Evolutionary conservation across 768 basidiomycete species (phyloP).

Genomic region (Boletales sp.): DNA sequence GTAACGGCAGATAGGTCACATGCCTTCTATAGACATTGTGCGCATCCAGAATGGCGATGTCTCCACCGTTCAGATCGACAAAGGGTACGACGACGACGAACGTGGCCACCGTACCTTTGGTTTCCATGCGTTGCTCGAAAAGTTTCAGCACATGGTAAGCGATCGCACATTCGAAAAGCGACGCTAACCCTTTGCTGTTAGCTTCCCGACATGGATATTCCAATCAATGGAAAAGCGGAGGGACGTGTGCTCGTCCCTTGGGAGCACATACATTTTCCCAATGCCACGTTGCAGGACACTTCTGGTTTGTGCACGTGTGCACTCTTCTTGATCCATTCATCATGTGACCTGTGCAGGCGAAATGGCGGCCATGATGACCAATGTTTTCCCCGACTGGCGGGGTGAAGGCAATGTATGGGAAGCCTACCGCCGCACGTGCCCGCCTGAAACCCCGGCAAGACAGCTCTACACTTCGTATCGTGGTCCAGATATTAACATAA

Average conservation of each 20-base stretch:
- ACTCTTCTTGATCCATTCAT: neutral
- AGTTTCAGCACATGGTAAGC: slow-evolving; percentile 60
- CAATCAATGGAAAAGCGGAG: slow-evolving; percentile 92
- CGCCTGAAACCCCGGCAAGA: slow-evolving; percentile 75
- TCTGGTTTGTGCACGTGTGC: slow-evolving; percentile 23
- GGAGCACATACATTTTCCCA: slow-evolving; percentile 77
- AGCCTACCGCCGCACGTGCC: slow-evolving; percentile 88
- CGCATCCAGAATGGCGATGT: slow-evolving; percentile 65
- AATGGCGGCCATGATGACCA: slow-evolving; percentile 53
- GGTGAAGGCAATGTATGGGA: slow-evolving; percentile 90
- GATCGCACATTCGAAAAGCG: slow-evolving; percentile 10
- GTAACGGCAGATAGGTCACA: slow-evolving; percentile 55
- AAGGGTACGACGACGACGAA: slow-evolving; percentile 56
- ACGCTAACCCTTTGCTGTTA: slow-evolving; percentile 23
- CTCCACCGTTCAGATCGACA: slow-evolving; percentile 53
- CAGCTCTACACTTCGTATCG: slow-evolving; percentile 80
- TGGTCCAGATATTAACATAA: slow-evolving; percentile 33
- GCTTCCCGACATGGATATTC: slow-evolving; percentile 93
- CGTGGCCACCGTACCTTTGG: slow-evolving; percentile 62
- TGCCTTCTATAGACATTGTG: slow-evolving; percentile 88
- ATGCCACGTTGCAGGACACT: slow-evolving; percentile 49
- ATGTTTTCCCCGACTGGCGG: slow-evolving; percentile 81
- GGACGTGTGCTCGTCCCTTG: slow-evolving; percentile 91
- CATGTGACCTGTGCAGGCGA: slow-evolving; percentile 36
- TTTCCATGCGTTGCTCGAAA: slow-evolving; percentile 73